These are phyloP conservation scores for Starmerella scarabaei DNA, from an alignment of 805 yeast genomes.

Conservation along the genomic window DNA sequence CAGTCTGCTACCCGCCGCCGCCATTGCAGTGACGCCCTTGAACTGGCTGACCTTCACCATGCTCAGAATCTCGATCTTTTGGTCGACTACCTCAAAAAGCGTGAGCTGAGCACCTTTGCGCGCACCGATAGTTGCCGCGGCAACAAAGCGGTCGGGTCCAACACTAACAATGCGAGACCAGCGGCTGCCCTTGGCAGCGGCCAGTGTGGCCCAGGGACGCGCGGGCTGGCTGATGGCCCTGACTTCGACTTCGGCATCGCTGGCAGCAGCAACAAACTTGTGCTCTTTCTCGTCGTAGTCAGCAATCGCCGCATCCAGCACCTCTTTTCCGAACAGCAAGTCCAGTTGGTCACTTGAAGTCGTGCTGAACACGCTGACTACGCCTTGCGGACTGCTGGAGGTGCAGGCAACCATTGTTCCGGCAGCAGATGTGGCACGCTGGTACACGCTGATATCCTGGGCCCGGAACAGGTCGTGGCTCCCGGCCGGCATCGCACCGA, in stretches of 20 bases:
- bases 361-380: slow-evolving; percentile 3
- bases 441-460: slow-evolving; percentile 11
- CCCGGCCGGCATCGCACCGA: neutral
- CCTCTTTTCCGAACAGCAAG: slow-evolving; percentile 4
- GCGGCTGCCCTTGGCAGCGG: slow-evolving; percentile 2
- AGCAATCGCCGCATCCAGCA: slow-evolving; percentile 7
- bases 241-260: slow-evolving; percentile 7
- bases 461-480: slow-evolving; percentile 5
- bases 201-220: neutral
- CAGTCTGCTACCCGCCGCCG: slow-evolving; percentile 10
- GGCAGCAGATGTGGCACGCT: slow-evolving; percentile 13
- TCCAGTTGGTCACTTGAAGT: neutral
- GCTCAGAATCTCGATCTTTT: slow-evolving; percentile 1
- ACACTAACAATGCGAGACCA: slow-evolving; percentile 16
- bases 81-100: slow-evolving; percentile 7
- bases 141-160: slow-evolving; percentile 10
- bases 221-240: slow-evolving; percentile 6
- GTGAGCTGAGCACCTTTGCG: slow-evolving; percentile 10
- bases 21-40: slow-evolving; percentile 17
- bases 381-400: slow-evolving; percentile 8
- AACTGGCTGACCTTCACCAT: slow-evolving; percentile 8
- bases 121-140: slow-evolving; percentile 8
- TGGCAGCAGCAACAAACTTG: slow-evolving; percentile 8
- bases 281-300: slow-evolving; percentile 9
- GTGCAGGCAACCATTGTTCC: slow-evolving; percentile 7